phyloP scores from a whole-genome alignment of 2,329 filamentous ascomycete species.

The Trichophyton rubrum region DNA sequence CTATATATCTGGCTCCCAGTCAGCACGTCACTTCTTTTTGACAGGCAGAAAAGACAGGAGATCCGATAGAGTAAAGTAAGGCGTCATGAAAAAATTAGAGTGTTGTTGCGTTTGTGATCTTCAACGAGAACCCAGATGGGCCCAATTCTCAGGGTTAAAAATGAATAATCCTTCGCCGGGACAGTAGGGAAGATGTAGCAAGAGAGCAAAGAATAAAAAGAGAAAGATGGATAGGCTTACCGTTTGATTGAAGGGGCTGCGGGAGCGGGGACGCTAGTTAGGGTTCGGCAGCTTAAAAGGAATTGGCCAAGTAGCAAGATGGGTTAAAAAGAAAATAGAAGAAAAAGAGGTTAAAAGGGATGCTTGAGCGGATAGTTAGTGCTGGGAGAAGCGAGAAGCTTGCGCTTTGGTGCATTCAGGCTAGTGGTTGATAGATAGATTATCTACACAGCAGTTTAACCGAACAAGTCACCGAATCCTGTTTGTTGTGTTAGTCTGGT shows the following conservation, averaged over 20 bases:
- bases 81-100: constrained; percentile 61
- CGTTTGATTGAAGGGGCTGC: neutral
- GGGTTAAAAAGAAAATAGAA: constrained; percentile 18
- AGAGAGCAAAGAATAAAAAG: constrained; percentile 22
- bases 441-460: constrained; percentile 34
- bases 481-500: neutral
- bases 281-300: constrained; percentile 14
- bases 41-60: neutral
- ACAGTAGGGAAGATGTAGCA: constrained; percentile 8
- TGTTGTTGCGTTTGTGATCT: constrained; percentile 53
- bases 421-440: neutral
- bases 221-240: neutral
- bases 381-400: constrained; percentile 1
- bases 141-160: constrained; percentile 53
- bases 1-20: neutral
- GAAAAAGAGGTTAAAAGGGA: neutral
- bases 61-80: neutral
- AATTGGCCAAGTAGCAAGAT: constrained; percentile 5
- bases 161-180: constrained; percentile 45
- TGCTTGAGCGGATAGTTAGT: no score
- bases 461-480: constrained; percentile 74
- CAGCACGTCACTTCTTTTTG: neutral
- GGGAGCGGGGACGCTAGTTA: neutral
- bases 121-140: constrained; percentile 35
- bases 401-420: constrained; percentile 9